Percentiles rank a stretch among this genome's conserved stretches.
phyloP scores from a whole-genome alignment of 495 filamentous ascomycete species.

The Penicillium daleae region DNA sequence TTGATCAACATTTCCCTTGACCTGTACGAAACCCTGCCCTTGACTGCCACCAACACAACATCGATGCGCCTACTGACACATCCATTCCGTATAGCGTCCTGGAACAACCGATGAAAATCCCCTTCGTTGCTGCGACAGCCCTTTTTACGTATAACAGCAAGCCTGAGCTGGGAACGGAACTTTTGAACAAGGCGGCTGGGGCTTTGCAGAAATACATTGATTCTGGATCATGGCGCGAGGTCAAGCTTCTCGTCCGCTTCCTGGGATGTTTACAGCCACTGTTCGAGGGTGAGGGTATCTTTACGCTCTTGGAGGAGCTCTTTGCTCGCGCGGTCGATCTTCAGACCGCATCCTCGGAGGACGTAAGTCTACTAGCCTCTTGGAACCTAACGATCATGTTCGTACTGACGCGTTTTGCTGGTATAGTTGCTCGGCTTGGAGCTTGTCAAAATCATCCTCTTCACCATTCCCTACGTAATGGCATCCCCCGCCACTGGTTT shows the following conservation, averaged over 20 bases:
- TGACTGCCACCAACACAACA: neutral
- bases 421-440: conserved; percentile 69
- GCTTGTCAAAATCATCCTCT: conserved; percentile 91
- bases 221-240: conserved; percentile 80
- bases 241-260: conserved; percentile 89
- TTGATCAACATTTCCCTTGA: conserved; percentile 75
- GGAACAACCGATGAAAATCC: conserved; percentile 96
- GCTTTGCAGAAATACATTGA: conserved; percentile 64
- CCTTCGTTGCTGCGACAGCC: conserved; percentile 82
- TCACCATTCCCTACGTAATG: conserved; percentile 91
- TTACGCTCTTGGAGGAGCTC: conserved; percentile 79
- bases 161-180: conserved; percentile 68
- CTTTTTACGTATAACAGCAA: conserved; percentile 75
- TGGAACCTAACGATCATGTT: neutral
- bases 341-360: conserved; percentile 87
- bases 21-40: conserved; percentile 56
- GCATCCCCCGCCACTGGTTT: conserved; percentile 66
- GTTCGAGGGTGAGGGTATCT: conserved; percentile 84
- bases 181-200: conserved; percentile 62
- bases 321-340: conserved; percentile 83
- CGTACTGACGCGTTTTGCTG: conserved; percentile 28
- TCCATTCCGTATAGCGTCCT: conserved; percentile 48
- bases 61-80: conserved; percentile 18
- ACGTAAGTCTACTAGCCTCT: conserved; percentile 59
- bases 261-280: conserved; percentile 79